Evolutionary conservation across 176 grass and related monocot genomes (phyloP).

Genomic region (Zoysia pacifica): DNA sequence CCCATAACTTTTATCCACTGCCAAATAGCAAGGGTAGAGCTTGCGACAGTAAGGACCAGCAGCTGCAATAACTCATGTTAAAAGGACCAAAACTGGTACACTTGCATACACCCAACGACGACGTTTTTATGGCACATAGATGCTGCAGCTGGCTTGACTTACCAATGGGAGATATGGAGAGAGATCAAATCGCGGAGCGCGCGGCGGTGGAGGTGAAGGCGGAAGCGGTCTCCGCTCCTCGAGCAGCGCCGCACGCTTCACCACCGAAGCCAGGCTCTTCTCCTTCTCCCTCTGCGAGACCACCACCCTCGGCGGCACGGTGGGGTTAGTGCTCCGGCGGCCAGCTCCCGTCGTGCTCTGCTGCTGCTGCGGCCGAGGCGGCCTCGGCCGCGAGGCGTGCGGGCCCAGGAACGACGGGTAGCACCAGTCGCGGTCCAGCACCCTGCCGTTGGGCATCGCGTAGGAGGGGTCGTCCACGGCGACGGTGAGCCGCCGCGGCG

Average conservation of each 20-base stretch:
- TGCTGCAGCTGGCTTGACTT: constrained; percentile 40
- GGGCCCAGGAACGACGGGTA: constrained; percentile 83
- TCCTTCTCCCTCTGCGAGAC: constrained; percentile 49
- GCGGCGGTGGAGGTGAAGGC: constrained; percentile 16
- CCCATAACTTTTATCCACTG: constrained; percentile 67
- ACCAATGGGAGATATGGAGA: constrained; percentile 71
- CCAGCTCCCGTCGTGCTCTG: constrained; percentile 31
- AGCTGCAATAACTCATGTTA: constrained; percentile 51
- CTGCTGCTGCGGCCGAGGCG: constrained; percentile 39
- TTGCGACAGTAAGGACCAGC: constrained; percentile 55
- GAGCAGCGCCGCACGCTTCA: constrained; percentile 45
- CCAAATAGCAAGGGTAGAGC: constrained; percentile 60
- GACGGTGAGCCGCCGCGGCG: constrained; percentile 57
- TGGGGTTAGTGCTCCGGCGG: constrained; percentile 34
- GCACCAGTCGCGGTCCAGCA: constrained; percentile 83
- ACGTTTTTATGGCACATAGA: constrained; percentile 33
- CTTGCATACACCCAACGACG: constrained; percentile 5
- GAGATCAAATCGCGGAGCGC: constrained; percentile 54
- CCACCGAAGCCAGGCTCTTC: constrained; percentile 48
- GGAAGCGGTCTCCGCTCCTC: constrained; percentile 47
- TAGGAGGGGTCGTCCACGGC: constrained; percentile 63
- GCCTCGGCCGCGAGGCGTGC: constrained; percentile 51
- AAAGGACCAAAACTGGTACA: constrained; percentile 23
- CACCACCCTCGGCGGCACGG: constrained; percentile 19
- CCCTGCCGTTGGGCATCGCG: constrained; percentile 47